These are phyloP conservation scores for Larix kaempferi DNA, from an alignment of 75 land plant genomes.

Conservation along the genomic window DNA sequence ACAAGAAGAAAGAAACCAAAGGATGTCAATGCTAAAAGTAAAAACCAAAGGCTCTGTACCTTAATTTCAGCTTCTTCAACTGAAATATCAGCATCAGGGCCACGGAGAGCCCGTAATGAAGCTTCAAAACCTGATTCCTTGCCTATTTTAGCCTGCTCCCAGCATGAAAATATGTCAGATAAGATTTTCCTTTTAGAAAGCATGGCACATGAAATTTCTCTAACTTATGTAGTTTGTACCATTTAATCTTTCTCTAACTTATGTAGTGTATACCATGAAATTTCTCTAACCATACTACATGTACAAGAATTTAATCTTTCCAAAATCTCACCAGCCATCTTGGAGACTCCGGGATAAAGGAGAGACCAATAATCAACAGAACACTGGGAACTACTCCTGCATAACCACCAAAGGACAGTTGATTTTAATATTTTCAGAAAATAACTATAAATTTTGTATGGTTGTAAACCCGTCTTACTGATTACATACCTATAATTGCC, in stretches of 20 bases:
- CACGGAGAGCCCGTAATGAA: constrained; percentile 86
- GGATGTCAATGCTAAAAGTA: background rate
- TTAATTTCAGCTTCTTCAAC: constrained; percentile 82
- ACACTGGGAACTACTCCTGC: constrained; percentile 78
- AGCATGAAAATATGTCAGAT: constrained; percentile 4
- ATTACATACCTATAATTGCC: constrained; percentile 56
- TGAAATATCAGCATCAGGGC: constrained; percentile 75
- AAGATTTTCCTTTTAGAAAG: background rate
- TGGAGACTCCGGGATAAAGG: constrained; percentile 94
- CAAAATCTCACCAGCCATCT: constrained; percentile 80
- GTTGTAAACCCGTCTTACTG: background rate
- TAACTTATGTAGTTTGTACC: background rate
- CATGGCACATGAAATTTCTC: background rate
- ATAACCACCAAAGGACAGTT: background rate
- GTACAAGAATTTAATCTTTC: constrained; percentile 4
- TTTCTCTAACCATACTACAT: too few relatives aligned
- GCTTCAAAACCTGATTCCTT: constrained; percentile 61
- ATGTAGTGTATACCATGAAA: too few relatives aligned
- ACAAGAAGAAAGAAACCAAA: background rate
- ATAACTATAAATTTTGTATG: background rate
- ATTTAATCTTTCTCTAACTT: background rate
- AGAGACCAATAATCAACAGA: constrained; percentile 68
- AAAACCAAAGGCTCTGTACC: constrained; percentile 23
- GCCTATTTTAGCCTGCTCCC: constrained; percentile 84
- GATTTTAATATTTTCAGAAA: background rate